Percentiles rank a stretch among this genome's conserved stretches.
These are phyloP conservation scores for Apiotrichum gamsii DNA, from an alignment of 1,284 basidiomycete genomes.

Conservation along the genomic window DNA sequence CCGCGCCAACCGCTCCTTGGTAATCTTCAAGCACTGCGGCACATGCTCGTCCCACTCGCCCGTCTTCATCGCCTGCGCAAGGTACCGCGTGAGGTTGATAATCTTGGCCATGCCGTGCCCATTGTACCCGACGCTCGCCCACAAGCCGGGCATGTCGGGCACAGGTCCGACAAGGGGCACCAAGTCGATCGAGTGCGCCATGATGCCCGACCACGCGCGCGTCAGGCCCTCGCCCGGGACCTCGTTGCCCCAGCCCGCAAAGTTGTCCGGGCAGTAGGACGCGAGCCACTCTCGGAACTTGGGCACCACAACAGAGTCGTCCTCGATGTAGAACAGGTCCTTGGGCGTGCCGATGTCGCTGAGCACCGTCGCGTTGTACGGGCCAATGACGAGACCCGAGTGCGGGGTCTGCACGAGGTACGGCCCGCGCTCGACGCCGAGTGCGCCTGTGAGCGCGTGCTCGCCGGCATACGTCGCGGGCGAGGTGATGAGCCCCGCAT, in stretches of 20 bases:
- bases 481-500: conserved; percentile 23
- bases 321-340: conserved; percentile 15
- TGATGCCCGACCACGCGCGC: conserved; percentile 27
- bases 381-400: conserved; percentile 22
- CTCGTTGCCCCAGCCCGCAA: conserved; percentile 22
- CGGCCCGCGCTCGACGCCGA: conserved; percentile 21
- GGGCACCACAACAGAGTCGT: conserved; percentile 16
- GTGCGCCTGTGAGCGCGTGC: conserved; percentile 13
- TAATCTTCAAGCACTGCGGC: background rate
- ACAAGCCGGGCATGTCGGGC: conserved; percentile 18
- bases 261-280: conserved; percentile 17
- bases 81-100: conserved; percentile 11
- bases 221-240: conserved; percentile 21
- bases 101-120: conserved; percentile 27
- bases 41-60: conserved; percentile 17
- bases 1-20: background rate
- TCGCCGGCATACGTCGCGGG: conserved; percentile 19
- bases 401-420: conserved; percentile 28
- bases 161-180: conserved; percentile 25
- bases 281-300: conserved; percentile 3
- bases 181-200: conserved; percentile 23
- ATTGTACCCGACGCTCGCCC: conserved; percentile 19
- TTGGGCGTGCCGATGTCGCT: conserved; percentile 3
- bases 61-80: conserved; percentile 16
- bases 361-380: conserved; percentile 4